Percentiles rank a stretch among this genome's conserved stretches.
phyloP scores from a whole-genome alignment of 2,329 filamentous ascomycete species.

The Microdochium nivale region DNA sequence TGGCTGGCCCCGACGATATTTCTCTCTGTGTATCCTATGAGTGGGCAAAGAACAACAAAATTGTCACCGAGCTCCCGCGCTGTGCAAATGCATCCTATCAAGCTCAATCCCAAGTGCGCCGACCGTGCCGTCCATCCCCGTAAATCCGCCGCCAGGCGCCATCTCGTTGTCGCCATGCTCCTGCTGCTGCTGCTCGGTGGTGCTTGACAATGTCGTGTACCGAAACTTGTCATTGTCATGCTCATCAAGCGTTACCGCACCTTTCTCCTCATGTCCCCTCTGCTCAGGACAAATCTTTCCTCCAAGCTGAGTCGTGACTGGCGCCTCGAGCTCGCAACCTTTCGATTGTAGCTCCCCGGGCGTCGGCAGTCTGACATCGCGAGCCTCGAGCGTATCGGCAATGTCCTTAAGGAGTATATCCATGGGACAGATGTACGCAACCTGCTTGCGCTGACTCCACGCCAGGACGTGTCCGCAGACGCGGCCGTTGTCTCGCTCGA shows the following conservation, averaged over 20 bases:
- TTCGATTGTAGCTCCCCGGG: not conserved
- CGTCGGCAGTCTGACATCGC: conserved; percentile 58
- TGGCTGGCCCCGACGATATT: too few relatives aligned
- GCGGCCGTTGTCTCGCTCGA: conserved; percentile 68
- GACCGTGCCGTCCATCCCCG: not conserved
- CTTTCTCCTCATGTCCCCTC: not conserved
- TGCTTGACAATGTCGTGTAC: not conserved
- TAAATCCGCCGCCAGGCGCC: not conserved
- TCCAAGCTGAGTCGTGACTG: not conserved
- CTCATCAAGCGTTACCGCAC: not conserved
- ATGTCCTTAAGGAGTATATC: conserved; percentile 83
- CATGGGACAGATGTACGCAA: conserved; percentile 94
- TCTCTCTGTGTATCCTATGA: too few relatives aligned
- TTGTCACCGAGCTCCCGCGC: not conserved
- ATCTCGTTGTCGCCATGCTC: not conserved
- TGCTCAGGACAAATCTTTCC: not conserved
- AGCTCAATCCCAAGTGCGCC: not conserved
- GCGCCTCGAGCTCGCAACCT: not conserved
- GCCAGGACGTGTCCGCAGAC: conserved; percentile 88
- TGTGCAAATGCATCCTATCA: not conserved
- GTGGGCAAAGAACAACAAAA: not conserved
- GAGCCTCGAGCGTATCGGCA: conserved; percentile 63
- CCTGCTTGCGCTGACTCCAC: conserved; percentile 70
- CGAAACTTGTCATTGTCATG: not conserved
- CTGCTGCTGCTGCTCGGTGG: not conserved